phyloP scores from a whole-genome alignment of 345 rosid species.

The Rhodamnia rubescens region DNA sequence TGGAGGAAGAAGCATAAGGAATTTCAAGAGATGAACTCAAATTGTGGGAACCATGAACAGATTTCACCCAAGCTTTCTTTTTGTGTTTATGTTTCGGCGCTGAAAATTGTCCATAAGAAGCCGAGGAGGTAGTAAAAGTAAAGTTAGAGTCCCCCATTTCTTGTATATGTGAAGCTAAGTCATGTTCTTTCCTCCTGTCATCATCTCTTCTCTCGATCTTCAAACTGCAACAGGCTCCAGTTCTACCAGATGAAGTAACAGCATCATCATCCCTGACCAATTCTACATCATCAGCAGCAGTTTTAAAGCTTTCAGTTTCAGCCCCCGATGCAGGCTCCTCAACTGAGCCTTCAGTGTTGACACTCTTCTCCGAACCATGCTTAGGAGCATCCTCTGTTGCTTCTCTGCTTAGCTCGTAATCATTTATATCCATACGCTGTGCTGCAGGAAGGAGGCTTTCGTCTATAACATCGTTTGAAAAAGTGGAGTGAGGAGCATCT shows the following conservation, averaged over 20 bases:
- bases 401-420: constrained; percentile 17
- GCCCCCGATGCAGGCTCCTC: constrained; percentile 51
- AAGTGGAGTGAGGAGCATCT: constrained; percentile 20
- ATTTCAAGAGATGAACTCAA: constrained; percentile 22
- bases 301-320: constrained; percentile 85
- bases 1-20: constrained; percentile 28
- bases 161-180: constrained; percentile 23
- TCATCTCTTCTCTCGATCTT: constrained; percentile 31
- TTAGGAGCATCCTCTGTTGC: constrained; percentile 21
- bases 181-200: constrained; percentile 18
- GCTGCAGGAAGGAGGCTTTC: constrained; percentile 55
- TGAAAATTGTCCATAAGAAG: constrained; percentile 30
- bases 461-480: constrained; percentile 28
- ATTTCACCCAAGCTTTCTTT: constrained; percentile 37
- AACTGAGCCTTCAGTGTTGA: constrained; percentile 23
- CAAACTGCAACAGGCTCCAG: constrained; percentile 50
- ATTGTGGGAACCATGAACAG: constrained; percentile 24
- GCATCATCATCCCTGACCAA: constrained; percentile 30
- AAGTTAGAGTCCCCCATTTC: constrained; percentile 39
- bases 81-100: constrained; percentile 27
- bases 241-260: constrained; percentile 37
- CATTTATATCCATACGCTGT: constrained; percentile 51
- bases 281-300: constrained; percentile 79
- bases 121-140: constrained; percentile 63
- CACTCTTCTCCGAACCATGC: constrained; percentile 13